These are phyloP conservation scores for Venturia asperata DNA, from an alignment of 2,329 filamentous ascomycete genomes.

Conservation along the genomic window DNA sequence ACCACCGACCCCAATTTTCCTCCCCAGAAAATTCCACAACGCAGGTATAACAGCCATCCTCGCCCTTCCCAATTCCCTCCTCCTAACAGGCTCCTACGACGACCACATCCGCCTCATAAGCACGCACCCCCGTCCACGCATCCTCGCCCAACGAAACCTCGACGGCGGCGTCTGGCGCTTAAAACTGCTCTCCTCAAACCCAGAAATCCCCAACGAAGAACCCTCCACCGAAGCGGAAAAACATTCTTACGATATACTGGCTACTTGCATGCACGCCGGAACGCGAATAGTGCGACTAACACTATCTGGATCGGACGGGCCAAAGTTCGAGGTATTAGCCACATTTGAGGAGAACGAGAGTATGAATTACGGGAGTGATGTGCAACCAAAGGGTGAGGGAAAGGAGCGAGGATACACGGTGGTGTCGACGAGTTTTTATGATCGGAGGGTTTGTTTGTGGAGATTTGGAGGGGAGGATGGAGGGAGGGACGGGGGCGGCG, in stretches of 20 bases:
- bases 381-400: slow-evolving; percentile 35
- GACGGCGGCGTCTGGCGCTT: slow-evolving; percentile 83
- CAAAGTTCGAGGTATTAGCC: slow-evolving; percentile 58
- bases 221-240: background rate
- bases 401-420: slow-evolving; percentile 34
- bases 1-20: no score
- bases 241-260: slow-evolving; percentile 48
- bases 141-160: slow-evolving; percentile 59
- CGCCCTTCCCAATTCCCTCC: slow-evolving; percentile 53
- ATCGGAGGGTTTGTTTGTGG: slow-evolving; percentile 65
- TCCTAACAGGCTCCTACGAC: slow-evolving; percentile 89
- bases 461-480: background rate
- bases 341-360: slow-evolving; percentile 80
- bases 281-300: slow-evolving; percentile 53
- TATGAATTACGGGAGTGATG: slow-evolving; percentile 90
- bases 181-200: slow-evolving; percentile 47
- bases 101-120: slow-evolving; percentile 66
- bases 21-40: slow-evolving; percentile 51
- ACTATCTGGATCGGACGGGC: slow-evolving; percentile 36
- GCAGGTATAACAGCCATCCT: slow-evolving; percentile 85
- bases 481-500: background rate
- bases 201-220: slow-evolving; percentile 12
- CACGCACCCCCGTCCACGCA: slow-evolving; percentile 37
- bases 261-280: slow-evolving; percentile 92
- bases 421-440: slow-evolving; percentile 72